Percentiles rank a stretch among this genome's conserved stretches.
Conservation (phyloP, 257 asterid genomes). For the Dorcoceras hygrometricum region DNA sequence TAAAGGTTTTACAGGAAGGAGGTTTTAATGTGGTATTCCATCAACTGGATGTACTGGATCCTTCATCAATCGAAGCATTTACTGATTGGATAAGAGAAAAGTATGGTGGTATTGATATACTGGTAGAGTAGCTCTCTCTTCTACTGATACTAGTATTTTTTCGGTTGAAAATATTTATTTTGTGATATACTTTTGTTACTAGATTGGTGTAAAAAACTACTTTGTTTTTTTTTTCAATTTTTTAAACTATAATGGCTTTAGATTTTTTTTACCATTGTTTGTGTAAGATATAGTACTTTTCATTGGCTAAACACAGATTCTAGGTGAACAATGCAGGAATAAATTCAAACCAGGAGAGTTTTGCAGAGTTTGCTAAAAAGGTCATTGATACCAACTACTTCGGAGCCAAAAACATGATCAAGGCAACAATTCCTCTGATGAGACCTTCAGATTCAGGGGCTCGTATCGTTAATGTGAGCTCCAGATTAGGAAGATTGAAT, state of each 20-base stretch:
- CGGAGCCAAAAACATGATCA: slow-evolving; percentile 77
- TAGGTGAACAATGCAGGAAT: slow-evolving; percentile 94
- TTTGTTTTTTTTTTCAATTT: slow-evolving; percentile 6
- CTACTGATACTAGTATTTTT: slow-evolving; percentile 6
- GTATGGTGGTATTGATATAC: slow-evolving; percentile 73
- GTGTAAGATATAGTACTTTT: neutral
- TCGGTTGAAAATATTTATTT: neutral
- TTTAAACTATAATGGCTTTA: neutral
- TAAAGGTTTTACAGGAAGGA: slow-evolving; percentile 50
- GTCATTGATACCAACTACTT: slow-evolving; percentile 74
- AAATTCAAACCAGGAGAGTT: slow-evolving; percentile 71
- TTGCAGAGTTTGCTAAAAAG: slow-evolving; percentile 63
- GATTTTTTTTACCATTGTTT: slow-evolving; percentile 3
- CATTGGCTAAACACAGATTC: slow-evolving; percentile 25
- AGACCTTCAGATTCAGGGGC: slow-evolving; percentile 65
- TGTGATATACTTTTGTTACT: slow-evolving; percentile 2
- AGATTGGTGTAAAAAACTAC: neutral
- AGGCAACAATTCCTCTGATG: slow-evolving; percentile 73
- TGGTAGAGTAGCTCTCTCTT: slow-evolving; percentile 42
- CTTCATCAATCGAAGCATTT: slow-evolving; percentile 53
- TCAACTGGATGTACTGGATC: slow-evolving; percentile 69
- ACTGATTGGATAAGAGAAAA: slow-evolving; percentile 56
- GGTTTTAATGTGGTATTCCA: slow-evolving; percentile 66
- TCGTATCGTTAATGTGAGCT: slow-evolving; percentile 74
- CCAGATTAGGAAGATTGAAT: slow-evolving; percentile 81